A percentile compares a stretch with the other conserved stretches of the same genome.
Conservation (phyloP, 2,329 filamentous ascomycete genomes). For the Alternaria burnsii region DNA sequence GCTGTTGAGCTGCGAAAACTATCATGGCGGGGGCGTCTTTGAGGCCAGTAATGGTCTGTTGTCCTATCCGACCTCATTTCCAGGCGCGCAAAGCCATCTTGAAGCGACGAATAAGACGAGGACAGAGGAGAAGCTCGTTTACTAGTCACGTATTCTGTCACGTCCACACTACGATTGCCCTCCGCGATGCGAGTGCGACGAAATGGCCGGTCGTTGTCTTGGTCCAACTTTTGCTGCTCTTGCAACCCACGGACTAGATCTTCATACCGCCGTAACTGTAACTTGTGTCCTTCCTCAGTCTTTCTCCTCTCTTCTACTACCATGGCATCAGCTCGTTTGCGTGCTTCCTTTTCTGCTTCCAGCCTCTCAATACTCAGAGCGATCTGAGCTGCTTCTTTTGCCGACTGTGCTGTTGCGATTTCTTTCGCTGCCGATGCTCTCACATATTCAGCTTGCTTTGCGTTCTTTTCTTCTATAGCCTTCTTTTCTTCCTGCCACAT, state of each 20-base stretch:
- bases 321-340: neutral
- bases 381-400: neutral
- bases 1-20: slow-evolving; percentile 1
- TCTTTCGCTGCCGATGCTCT: neutral
- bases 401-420: neutral
- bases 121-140: neutral
- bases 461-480: neutral
- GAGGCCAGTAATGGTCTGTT: neutral
- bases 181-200: slow-evolving; percentile 24
- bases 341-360: neutral
- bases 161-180: slow-evolving; percentile 28
- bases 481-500: neutral
- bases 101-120: neutral
- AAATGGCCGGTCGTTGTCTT: neutral
- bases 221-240: slow-evolving; percentile 1
- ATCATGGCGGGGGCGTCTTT: neutral
- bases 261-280: slow-evolving; percentile 1
- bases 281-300: neutral
- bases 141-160: slow-evolving; percentile 26
- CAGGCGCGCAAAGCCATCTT: neutral
- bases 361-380: neutral
- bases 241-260: neutral
- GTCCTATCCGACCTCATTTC: neutral
- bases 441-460: neutral
- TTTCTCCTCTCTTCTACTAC: neutral